Evolutionary conservation across 2,329 filamentous ascomycete species (phyloP).

Genomic region (Penicillium sp.): DNA sequence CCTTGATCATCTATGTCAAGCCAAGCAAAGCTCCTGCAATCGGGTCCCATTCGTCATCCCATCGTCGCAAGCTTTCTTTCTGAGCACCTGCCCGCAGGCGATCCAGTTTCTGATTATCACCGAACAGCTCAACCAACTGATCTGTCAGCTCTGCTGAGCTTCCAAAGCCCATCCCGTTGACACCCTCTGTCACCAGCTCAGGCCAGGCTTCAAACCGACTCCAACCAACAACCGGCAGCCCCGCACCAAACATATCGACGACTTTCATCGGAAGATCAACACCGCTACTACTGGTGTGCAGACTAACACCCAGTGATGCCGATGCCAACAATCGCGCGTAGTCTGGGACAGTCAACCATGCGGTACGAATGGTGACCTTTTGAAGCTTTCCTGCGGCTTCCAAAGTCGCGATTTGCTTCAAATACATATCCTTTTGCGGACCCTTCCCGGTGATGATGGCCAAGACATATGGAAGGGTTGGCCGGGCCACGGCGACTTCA

Average conservation of each 20-base stretch:
- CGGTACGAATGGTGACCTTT: slow-evolving; percentile 72
- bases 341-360: slow-evolving; percentile 81
- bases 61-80: slow-evolving; percentile 72
- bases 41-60: slow-evolving; percentile 91
- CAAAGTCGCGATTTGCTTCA: slow-evolving; percentile 64
- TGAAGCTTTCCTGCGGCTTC: slow-evolving; percentile 63
- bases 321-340: slow-evolving; percentile 83
- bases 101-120: slow-evolving; percentile 57
- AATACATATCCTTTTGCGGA: slow-evolving; percentile 76
- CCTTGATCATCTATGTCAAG: slow-evolving; percentile 25
- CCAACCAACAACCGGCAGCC: slow-evolving; percentile 87
- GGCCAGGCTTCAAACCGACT: slow-evolving; percentile 81
- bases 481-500: slow-evolving; percentile 46
- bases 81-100: slow-evolving; percentile 68
- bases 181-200: slow-evolving; percentile 84
- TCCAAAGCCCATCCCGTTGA: slow-evolving; percentile 84
- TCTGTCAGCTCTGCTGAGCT: slow-evolving; percentile 66
- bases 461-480: slow-evolving; percentile 65
- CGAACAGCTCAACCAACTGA: slow-evolving; percentile 67
- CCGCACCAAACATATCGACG: slow-evolving; percentile 97
- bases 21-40: slow-evolving; percentile 74
- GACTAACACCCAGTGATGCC: slow-evolving; percentile 84
- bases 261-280: slow-evolving; percentile 99
- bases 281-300: slow-evolving; percentile 91
- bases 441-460: slow-evolving; percentile 95